phyloP scores from a whole-genome alignment of 73 alveolate species.

The Tetrahymena malaccensis region DNA sequence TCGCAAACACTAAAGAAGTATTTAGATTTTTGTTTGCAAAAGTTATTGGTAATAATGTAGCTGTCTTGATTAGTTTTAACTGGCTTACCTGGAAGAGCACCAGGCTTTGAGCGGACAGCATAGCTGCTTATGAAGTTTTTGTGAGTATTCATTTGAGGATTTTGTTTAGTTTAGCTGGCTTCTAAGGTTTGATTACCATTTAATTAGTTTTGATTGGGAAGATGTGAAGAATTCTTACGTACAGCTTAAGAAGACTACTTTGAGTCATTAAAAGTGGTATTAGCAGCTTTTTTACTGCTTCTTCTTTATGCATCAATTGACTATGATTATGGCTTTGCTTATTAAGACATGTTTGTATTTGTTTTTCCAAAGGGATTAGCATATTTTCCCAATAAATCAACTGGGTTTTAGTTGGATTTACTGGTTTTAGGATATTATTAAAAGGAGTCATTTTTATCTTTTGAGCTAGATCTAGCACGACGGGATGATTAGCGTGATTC shows the following conservation, averaged over 20 bases:
- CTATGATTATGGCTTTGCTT: not conserved
- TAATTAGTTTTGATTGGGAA: not conserved
- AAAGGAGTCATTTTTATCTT: not conserved
- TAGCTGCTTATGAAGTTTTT: not conserved
- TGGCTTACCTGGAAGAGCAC: constrained; percentile 15
- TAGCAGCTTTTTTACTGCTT: not conserved
- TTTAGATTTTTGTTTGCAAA: constrained; percentile 17
- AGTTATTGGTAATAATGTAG: constrained; percentile 4
- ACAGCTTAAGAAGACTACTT: not conserved
- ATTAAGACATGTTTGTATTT: not conserved
- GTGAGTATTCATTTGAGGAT: not conserved
- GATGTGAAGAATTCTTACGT: not conserved
- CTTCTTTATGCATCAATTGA: not conserved
- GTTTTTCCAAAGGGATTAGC: not conserved
- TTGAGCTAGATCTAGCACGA: not conserved
- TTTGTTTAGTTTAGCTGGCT: not conserved
- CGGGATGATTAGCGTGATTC: not conserved
- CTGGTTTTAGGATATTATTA: not conserved
- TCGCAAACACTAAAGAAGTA: constrained; percentile 29
- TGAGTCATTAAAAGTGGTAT: not conserved
- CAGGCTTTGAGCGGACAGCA: constrained; percentile 5
- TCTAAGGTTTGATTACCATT: not conserved
- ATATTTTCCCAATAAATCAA: not conserved
- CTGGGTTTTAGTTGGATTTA: not conserved
- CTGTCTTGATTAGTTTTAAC: constrained; percentile 32